Conservation (phyloP, 2,329 filamentous ascomycete genomes). For the Xylariaceae sp. region DNA sequence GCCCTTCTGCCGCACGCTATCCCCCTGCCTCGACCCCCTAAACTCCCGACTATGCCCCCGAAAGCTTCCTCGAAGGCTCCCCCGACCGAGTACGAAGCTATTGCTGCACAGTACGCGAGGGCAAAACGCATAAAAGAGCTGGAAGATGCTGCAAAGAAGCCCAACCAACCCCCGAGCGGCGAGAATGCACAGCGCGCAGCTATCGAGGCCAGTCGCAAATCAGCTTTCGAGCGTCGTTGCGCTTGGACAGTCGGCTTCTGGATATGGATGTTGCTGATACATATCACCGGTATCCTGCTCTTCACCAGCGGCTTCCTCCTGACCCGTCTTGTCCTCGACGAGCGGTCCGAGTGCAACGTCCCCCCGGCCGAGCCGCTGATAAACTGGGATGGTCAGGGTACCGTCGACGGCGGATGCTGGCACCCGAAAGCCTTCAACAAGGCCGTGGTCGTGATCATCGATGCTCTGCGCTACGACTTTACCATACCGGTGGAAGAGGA, state of each 20-base stretch:
- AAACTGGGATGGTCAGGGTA: conserved; percentile 34
- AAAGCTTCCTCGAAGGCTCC: conserved; percentile 19
- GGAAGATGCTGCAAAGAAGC: conserved; percentile 28
- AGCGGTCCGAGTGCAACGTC: conserved; percentile 61
- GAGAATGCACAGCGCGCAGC: conserved; percentile 37
- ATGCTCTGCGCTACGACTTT: conserved; percentile 94
- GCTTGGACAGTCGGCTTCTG: conserved; percentile 60
- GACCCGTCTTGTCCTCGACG: conserved; percentile 71
- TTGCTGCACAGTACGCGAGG: conserved; percentile 45
- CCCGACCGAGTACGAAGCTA: conserved; percentile 41
- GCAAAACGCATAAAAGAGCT: conserved; percentile 43
- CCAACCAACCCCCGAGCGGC: conserved; percentile 26
- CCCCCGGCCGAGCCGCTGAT: conserved; percentile 56
- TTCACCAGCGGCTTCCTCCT: conserved; percentile 94
- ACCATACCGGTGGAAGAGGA: conserved; percentile 66
- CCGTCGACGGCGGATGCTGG: conserved; percentile 72
- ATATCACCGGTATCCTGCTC: conserved; percentile 75
- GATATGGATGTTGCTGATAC: conserved; percentile 62
- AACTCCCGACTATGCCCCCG: conserved; percentile 19
- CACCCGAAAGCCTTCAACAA: conserved; percentile 90
- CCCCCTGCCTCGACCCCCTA: neutral
- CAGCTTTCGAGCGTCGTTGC: conserved; percentile 45
- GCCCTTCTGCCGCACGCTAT: conserved; percentile 7
- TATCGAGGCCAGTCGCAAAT: conserved; percentile 41
- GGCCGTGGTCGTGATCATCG: conserved; percentile 82